These are phyloP conservation scores for Euphorbia schlechtendalii DNA, from an alignment of 441 rosid species.

Conservation along the genomic window DNA sequence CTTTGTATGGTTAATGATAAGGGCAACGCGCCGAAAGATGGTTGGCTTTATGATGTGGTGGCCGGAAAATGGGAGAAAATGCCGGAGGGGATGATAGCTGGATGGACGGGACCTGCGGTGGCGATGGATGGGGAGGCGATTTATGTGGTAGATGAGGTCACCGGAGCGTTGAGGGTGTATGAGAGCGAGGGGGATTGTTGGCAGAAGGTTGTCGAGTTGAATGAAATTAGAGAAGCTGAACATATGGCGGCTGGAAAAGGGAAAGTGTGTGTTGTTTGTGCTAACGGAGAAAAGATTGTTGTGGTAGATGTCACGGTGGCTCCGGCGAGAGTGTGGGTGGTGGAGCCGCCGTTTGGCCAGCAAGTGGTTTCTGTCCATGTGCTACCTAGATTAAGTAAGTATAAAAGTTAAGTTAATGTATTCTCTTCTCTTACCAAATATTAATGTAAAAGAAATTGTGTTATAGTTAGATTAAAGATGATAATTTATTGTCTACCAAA, in stretches of 20 bases:
- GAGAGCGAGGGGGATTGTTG: constrained; percentile 35
- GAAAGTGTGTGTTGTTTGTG: constrained; percentile 36
- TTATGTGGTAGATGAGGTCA: constrained; percentile 41
- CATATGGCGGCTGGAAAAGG: constrained; percentile 41
- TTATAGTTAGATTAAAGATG: no score
- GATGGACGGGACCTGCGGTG: constrained; percentile 57
- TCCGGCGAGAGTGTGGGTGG: constrained; percentile 39
- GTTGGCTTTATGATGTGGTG: constrained; percentile 34
- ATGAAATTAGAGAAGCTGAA: constrained; percentile 33
- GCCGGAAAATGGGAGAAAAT: constrained; percentile 37
- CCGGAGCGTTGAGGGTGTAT: constrained; percentile 36
- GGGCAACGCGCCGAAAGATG: constrained; percentile 47
- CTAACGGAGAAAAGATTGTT: constrained; percentile 19
- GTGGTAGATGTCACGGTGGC: constrained; percentile 34
- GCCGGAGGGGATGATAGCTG: constrained; percentile 45
- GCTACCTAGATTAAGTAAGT: constrained; percentile 36
- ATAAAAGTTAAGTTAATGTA: no score
- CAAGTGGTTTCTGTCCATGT: constrained; percentile 45
- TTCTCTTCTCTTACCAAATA: no score
- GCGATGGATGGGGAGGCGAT: constrained; percentile 40
- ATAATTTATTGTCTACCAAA: no score
- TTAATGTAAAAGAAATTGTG: no score
- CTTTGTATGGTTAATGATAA: constrained; percentile 51
- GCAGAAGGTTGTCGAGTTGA: constrained; percentile 30
- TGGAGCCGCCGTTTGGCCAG: constrained; percentile 37